These are phyloP conservation scores for Cephalotrichum gorgonifer DNA, from an alignment of 2,329 filamentous ascomycete species.

Conservation along the genomic window DNA sequence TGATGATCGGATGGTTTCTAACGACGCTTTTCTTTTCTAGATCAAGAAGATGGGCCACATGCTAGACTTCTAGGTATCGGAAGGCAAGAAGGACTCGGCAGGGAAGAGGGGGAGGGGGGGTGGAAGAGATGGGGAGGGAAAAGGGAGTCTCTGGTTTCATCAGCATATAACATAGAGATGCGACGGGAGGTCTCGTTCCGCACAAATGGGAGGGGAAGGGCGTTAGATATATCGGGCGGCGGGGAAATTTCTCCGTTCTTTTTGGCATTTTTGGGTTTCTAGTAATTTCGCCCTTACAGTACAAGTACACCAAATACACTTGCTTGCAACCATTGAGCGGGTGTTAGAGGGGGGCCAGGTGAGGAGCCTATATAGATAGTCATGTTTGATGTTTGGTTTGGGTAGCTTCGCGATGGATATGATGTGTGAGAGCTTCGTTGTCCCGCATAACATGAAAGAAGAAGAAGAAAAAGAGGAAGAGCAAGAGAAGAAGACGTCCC, in stretches of 20 bases:
- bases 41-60: slow-evolving; percentile 86
- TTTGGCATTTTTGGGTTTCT: neutral
- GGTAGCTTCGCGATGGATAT: too few relatives aligned
- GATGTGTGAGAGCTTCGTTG: too few relatives aligned
- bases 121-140: neutral
- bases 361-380: too few relatives aligned
- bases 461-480: too few relatives aligned
- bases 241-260: neutral
- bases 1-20: slow-evolving; percentile 3
- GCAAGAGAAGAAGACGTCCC: too few relatives aligned
- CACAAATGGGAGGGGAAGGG: neutral
- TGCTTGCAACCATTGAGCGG: too few relatives aligned
- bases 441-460: too few relatives aligned
- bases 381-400: too few relatives aligned
- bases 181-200: neutral
- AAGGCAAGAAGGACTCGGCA: too few relatives aligned
- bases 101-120: too few relatives aligned
- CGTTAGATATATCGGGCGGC: neutral
- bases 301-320: neutral
- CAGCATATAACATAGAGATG: neutral
- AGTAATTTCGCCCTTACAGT: neutral
- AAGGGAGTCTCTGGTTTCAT: too few relatives aligned
- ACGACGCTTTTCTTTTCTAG: slow-evolving; percentile 28
- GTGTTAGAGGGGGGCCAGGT: too few relatives aligned
- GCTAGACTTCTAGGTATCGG: slow-evolving; percentile 37